Conservation (phyloP, 2,329 filamentous ascomycete species). For the Diaporthe sp. region DNA sequence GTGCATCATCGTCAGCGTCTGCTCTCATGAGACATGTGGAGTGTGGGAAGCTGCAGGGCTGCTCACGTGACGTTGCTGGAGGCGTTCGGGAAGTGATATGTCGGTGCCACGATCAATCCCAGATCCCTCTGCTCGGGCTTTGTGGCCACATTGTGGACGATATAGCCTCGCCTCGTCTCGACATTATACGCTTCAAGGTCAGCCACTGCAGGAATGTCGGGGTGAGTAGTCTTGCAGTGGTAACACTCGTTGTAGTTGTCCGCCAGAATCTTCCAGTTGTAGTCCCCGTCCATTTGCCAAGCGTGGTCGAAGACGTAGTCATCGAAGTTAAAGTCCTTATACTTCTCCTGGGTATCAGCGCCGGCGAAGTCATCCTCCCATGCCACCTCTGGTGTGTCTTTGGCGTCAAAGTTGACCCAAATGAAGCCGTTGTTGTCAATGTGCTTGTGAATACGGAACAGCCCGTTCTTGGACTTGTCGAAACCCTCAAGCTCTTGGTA, state of each 20-base stretch:
- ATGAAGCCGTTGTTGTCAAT: slow-evolving; percentile 67
- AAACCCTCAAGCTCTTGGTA: slow-evolving; percentile 69
- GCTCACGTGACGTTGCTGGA: slow-evolving; percentile 64
- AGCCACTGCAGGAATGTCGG: slow-evolving; percentile 68
- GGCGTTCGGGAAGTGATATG: slow-evolving; percentile 64
- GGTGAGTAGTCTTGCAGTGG: slow-evolving; percentile 71
- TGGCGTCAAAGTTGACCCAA: slow-evolving; percentile 68
- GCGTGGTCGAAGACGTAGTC: slow-evolving; percentile 69
- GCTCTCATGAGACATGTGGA: neutral
- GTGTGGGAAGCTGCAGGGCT: slow-evolving; percentile 25
- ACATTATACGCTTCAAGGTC: slow-evolving; percentile 68
- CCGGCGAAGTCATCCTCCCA: slow-evolving; percentile 66
- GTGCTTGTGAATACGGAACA: slow-evolving; percentile 67
- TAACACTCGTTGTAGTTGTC: slow-evolving; percentile 79
- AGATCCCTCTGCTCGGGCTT: slow-evolving; percentile 61
- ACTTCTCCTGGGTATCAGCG: slow-evolving; percentile 59
- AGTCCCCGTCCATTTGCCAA: slow-evolving; percentile 68
- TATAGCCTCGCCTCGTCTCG: slow-evolving; percentile 60
- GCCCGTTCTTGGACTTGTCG: slow-evolving; percentile 66
- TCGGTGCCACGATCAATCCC: slow-evolving; percentile 59
- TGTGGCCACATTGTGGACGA: slow-evolving; percentile 63
- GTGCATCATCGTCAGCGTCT: neutral
- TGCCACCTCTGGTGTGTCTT: slow-evolving; percentile 56
- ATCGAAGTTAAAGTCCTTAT: slow-evolving; percentile 60
- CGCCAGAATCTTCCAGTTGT: slow-evolving; percentile 72